These are phyloP conservation scores for Eucalyptus regnans DNA, from an alignment of 345 rosid genomes.

Conservation along the genomic window DNA sequence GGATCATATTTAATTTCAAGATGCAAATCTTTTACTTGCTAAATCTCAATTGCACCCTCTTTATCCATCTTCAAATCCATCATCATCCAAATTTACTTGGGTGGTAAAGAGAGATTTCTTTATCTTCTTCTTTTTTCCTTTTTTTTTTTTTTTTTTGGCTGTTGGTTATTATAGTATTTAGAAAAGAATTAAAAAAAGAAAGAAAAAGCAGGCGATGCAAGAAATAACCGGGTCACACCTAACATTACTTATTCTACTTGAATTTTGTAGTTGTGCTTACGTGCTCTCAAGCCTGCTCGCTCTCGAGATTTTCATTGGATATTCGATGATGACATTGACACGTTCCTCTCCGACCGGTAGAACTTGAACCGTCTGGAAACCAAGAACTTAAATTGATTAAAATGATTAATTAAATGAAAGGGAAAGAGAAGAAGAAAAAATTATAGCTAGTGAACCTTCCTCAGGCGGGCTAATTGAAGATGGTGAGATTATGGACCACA, in stretches of 20 bases:
- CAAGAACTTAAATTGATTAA: background rate
- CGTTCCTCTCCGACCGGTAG: background rate
- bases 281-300: background rate
- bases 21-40: background rate
- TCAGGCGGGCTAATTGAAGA: background rate
- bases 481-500: background rate
- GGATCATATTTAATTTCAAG: background rate
- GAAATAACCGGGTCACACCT: background rate
- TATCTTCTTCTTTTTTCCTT: no score
- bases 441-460: background rate
- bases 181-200: no score
- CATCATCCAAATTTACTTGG: background rate
- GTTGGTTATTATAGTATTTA: background rate
- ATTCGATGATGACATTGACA: background rate
- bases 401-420: background rate
- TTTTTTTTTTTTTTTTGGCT: background rate
- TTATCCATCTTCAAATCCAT: background rate
- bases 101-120: background rate
- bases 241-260: background rate
- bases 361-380: background rate
- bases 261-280: background rate
- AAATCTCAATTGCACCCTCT: background rate
- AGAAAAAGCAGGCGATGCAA: background rate
- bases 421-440: background rate
- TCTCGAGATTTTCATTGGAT: background rate